These are phyloP conservation scores for Acanthamoeba lenticulata DNA, from an alignment of 208 protist species.

Conservation along the genomic window DNA sequence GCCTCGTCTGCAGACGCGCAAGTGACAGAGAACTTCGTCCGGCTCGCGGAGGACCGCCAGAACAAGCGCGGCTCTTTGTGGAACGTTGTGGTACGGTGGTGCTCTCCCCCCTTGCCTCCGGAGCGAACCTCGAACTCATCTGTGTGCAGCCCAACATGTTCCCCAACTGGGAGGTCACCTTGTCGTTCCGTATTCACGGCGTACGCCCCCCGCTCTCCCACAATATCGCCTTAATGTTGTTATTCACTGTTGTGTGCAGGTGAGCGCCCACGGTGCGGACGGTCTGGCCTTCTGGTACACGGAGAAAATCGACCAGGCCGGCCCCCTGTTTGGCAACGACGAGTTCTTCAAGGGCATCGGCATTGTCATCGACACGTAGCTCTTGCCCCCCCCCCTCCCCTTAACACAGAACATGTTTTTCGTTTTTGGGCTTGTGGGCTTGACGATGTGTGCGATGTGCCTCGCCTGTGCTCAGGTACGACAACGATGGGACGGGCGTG, in stretches of 20 bases:
- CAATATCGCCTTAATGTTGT: background rate
- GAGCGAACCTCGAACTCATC: background rate
- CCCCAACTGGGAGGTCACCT: background rate
- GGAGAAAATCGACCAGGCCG: background rate
- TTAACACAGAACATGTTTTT: no score
- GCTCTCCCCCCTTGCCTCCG: background rate
- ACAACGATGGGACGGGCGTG: conserved; percentile 19
- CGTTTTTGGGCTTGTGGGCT: background rate
- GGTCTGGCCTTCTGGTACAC: conserved; percentile 43
- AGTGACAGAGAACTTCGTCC: conserved; percentile 28
- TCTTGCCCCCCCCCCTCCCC: background rate
- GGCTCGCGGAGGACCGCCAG: background rate
- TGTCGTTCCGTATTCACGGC: conserved; percentile 37
- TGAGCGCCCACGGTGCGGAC: conserved; percentile 12
- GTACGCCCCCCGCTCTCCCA: background rate
- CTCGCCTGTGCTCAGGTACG: background rate
- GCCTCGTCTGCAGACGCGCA: background rate
- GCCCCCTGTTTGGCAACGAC: conserved; percentile 8
- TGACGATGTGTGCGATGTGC: background rate
- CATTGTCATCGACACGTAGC: conserved; percentile 34
- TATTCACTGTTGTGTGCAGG: background rate
- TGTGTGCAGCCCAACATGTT: conserved; percentile 37
- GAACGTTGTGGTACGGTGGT: background rate
- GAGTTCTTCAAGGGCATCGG: conserved; percentile 28
- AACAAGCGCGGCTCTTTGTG: conserved; percentile 34